Conservation (phyloP, 306 rosid species). For the Cicer chorassanicum region DNA sequence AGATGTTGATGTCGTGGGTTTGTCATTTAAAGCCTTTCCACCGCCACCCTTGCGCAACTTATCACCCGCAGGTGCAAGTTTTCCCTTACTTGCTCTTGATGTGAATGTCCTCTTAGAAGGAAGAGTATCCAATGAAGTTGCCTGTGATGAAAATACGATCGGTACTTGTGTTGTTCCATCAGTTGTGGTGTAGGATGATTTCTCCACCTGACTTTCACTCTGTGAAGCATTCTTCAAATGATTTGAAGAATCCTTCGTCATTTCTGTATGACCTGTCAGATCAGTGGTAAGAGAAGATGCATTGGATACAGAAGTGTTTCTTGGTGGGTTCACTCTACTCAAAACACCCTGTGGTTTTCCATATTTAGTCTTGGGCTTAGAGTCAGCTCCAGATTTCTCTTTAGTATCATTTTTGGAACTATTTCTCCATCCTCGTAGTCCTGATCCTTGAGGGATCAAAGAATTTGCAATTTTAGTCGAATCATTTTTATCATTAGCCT, state of each 20-base stretch:
- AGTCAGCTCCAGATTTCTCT: constrained; percentile 61
- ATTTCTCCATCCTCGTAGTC: constrained; percentile 72
- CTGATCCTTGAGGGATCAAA: constrained; percentile 71
- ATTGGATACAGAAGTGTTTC: constrained; percentile 44
- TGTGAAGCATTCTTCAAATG: constrained; percentile 55
- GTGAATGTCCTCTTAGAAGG: constrained; percentile 62
- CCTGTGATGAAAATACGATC: constrained; percentile 60
- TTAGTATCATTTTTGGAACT: constrained; percentile 62
- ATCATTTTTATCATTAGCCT: constrained; percentile 63
- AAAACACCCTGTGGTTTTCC: constrained; percentile 56
- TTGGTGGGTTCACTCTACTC: constrained; percentile 54
- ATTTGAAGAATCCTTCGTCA: constrained; percentile 58
- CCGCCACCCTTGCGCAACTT: constrained; percentile 72
- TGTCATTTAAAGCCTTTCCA: constrained; percentile 56
- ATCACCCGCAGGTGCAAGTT: constrained; percentile 76
- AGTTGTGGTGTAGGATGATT: constrained; percentile 53
- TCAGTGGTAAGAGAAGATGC: constrained; percentile 49
- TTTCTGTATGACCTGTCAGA: constrained; percentile 53
- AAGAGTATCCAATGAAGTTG: constrained; percentile 52
- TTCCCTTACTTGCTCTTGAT: constrained; percentile 74
- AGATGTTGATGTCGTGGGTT: constrained; percentile 58
- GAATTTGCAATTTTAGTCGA: constrained; percentile 62
- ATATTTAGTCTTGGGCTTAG: constrained; percentile 68
- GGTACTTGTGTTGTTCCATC: constrained; percentile 62
- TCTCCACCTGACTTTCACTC: constrained; percentile 52